Percentiles rank a stretch among this genome's conserved stretches.
Conservation (phyloP, 2,329 filamentous ascomycete species). For the Diaporthe helianthi region DNA sequence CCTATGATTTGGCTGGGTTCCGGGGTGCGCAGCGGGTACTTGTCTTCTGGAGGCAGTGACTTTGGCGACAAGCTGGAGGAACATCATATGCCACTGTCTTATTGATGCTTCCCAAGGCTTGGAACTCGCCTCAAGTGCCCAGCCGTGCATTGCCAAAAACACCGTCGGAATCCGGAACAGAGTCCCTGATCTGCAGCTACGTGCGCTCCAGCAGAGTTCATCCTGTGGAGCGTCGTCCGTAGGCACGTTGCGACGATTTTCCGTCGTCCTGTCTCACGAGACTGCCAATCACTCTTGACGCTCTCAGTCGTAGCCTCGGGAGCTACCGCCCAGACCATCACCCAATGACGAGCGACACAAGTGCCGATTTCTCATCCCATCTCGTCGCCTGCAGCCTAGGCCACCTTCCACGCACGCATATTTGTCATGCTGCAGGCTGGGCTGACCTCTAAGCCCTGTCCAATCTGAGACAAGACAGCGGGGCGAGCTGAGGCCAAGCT, state of each 20-base stretch:
- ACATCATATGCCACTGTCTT: slow-evolving; percentile 26
- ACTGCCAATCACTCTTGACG: background rate
- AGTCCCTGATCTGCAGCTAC: slow-evolving; percentile 27
- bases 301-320: background rate
- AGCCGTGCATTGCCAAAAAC: slow-evolving; percentile 12
- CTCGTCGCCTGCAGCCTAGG: background rate
- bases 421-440: background rate
- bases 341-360: background rate
- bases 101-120: slow-evolving; percentile 23
- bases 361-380: slow-evolving; percentile 17
- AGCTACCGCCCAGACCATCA: background rate
- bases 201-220: slow-evolving; percentile 14
- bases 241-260: slow-evolving; percentile 2
- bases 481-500: slow-evolving; percentile 20
- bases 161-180: slow-evolving; percentile 18
- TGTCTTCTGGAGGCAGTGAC: slow-evolving; percentile 6
- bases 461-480: slow-evolving; percentile 25
- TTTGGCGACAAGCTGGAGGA: slow-evolving; percentile 6
- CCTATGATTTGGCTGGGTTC: slow-evolving; percentile 9
- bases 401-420: background rate
- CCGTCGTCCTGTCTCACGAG: slow-evolving; percentile 9
- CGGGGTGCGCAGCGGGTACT: slow-evolving; percentile 4
- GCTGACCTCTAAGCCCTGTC: slow-evolving; percentile 14
- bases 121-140: slow-evolving; percentile 5
- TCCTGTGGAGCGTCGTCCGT: slow-evolving; percentile 8